Evolutionary conservation across 192 early-diverging fungal genomes (phyloP), one percentile per base, ranked within the genome.

Genomic region (Kappamyces sp.): DNA sequence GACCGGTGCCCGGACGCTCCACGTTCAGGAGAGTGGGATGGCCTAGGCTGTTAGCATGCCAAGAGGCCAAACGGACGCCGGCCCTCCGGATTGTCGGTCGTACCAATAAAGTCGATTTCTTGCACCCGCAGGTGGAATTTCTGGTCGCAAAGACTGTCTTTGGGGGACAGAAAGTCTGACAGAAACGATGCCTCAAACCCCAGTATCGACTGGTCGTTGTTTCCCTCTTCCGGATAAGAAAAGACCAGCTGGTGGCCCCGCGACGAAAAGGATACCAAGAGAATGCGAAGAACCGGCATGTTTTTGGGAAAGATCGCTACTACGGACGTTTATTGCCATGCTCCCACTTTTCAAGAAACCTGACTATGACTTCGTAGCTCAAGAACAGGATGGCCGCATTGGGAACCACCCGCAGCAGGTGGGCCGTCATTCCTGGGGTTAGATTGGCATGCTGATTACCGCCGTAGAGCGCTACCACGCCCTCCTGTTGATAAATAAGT

Each of bases 331-430:
- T 52, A 9, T 52, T 52, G 9, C 9, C 10, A 0, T 52, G 40
- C 51, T 12, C 9, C 15, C 51, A 52, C 44, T 46, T 23, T 23
- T 23, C 23, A 23, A 23, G 23, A 23, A 23, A 23, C 12, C 83
- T 67, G 33, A 57, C 52, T 9, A 58, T 51, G 15, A 72, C 5
- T 58, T 93, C 91, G 52, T 91, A 93, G 7, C 84, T 82, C 51
- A 91, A 77, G 63, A 98, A 97, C 85, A 97, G 84, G 55, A 95
- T 94, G 4, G 91, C 88, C 0, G 95, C 93, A 68, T 97, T 97
- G 0, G 95, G 95, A 5, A 97, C 93, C 0, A 93, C 91, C 48
- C 95, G 84, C 78, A 95, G 73, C 51, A 98, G 72, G 73, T 97
- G 93, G 1, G 93, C 89, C 9, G 90, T 87, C 80, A 98, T 80